These are phyloP conservation scores for Plasmodium ovale DNA, from an alignment of 169 alveolate species.

Conservation along the genomic window DNA sequence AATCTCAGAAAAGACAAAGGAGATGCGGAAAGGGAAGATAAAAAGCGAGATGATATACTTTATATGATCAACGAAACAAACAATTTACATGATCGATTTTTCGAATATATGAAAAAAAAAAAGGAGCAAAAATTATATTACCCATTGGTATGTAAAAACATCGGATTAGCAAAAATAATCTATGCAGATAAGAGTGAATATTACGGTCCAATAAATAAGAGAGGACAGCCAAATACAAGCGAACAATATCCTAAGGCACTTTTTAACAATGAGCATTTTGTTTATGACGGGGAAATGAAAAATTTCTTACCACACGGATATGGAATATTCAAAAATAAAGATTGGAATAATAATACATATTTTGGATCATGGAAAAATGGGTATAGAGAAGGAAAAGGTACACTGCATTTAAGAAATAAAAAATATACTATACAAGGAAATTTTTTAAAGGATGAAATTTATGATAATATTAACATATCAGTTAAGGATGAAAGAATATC, in stretches of 20 bases:
- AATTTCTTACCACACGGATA: constrained; percentile 72
- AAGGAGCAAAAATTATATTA: constrained; percentile 60
- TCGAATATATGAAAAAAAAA: constrained; percentile 51
- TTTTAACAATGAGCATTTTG: constrained; percentile 62
- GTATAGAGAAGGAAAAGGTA: constrained; percentile 74
- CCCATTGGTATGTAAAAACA: constrained; percentile 34
- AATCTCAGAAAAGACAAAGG: background rate
- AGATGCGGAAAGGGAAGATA: no score
- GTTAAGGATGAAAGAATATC: constrained; percentile 70
- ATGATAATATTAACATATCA: constrained; percentile 44
- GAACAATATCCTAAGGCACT: constrained; percentile 68
- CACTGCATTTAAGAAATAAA: constrained; percentile 43
- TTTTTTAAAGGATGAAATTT: constrained; percentile 58
- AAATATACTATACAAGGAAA: constrained; percentile 66
- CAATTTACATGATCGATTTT: constrained; percentile 27
- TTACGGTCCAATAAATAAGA: constrained; percentile 61
- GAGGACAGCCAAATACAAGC: constrained; percentile 72
- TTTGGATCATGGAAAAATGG: constrained; percentile 77
- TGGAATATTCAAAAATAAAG: constrained; percentile 76
- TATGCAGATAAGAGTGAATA: constrained; percentile 77
- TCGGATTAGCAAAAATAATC: constrained; percentile 67
- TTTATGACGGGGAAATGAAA: constrained; percentile 76
- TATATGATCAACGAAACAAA: constrained; percentile 6
- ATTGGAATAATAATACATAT: constrained; percentile 45
- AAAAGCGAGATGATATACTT: background rate